Evolutionary conservation across 495 filamentous ascomycete species (phyloP).

Genomic region (Tuber borchii): DNA sequence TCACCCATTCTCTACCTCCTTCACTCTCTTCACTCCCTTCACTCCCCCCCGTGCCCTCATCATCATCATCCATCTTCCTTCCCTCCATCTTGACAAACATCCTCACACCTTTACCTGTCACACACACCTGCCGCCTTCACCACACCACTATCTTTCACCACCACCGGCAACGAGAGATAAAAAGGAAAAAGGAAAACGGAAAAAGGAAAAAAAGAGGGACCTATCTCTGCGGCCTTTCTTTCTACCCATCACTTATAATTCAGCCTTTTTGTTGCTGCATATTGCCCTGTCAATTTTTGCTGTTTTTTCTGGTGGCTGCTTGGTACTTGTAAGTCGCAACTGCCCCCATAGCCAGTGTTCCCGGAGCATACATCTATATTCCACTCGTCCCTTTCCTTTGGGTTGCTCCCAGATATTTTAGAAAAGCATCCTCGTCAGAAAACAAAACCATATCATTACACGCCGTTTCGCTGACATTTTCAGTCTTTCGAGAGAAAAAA

Average conservation of each 20-base stretch:
- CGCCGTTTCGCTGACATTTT: constrained; percentile 31
- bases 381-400: constrained; percentile 21
- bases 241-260: constrained; percentile 25
- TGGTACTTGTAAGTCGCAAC: constrained; percentile 34
- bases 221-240: constrained; percentile 11
- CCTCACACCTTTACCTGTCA: neutral
- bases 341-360: constrained; percentile 23
- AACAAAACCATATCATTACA: constrained; percentile 27
- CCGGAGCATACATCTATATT: constrained; percentile 32
- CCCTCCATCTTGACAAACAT: neutral
- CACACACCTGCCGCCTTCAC: neutral
- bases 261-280: constrained; percentile 40
- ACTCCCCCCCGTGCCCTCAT: neutral
- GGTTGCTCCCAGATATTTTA: constrained; percentile 18
- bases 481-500: constrained; percentile 18
- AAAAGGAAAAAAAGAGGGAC: constrained; percentile 2
- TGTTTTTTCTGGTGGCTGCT: constrained; percentile 32
- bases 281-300: constrained; percentile 30
- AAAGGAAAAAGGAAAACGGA: constrained; percentile 9
- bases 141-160: constrained; percentile 1
- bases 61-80: neutral
- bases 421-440: constrained; percentile 1
- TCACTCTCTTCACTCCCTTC: neutral
- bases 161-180: neutral
- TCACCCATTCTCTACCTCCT: neutral